Base-by-base conservation (phyloP, 2,329 filamentous ascomycete genomes). In the Lasiodiplodia gonubiensis region DNA sequence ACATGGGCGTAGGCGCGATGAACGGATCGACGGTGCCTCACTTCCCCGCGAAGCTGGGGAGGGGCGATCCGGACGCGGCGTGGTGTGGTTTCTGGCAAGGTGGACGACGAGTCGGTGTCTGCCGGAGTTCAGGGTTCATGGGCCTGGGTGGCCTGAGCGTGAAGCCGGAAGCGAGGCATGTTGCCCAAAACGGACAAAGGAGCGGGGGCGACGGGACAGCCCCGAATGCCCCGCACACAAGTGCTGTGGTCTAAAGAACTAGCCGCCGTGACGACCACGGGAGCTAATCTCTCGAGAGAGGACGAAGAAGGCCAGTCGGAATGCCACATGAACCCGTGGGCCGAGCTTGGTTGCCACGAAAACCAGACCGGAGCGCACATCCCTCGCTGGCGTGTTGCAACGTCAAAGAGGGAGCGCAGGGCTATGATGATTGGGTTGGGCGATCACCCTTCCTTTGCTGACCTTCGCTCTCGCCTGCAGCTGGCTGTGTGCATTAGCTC, bases 41-140 rank as follows among this genome's bases (percentile, higher is more conserved):
- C 59, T 63, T 63, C 59, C 59, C 59, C 59, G 59, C 59, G 21
- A 25, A 5, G 46, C 59, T 63, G 46, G 59, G 27, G 27, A 63
- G 46, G 59, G 59, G 46, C 59, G 59, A 52, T 51, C 59, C 59
- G 46, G 59, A 63, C 46, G 46, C 59, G 30, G 46, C 59, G 59
- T 51, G 59, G 46, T 63, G 59, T 63, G 27, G 59, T 63, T 63
- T 12, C 27, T 51, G 30, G 51, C 25, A 59, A 66, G 46, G 53
- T 55, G 52, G 48, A 21, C 37, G 61, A 57, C 30, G 64, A 65
- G 63, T 65, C 64, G 64, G 39, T n/a, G 52, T 66, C 64, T 27
- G 64, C 54, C 64, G 53, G 39, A 30, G 52, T 53, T 64, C 49
- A 54, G 35, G 49, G 61, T 64, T 46, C 33, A 53, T 42, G 27